Evolutionary conservation across 768 basidiomycete species (phyloP).

Genomic region (Rhodocollybia butyracea): DNA sequence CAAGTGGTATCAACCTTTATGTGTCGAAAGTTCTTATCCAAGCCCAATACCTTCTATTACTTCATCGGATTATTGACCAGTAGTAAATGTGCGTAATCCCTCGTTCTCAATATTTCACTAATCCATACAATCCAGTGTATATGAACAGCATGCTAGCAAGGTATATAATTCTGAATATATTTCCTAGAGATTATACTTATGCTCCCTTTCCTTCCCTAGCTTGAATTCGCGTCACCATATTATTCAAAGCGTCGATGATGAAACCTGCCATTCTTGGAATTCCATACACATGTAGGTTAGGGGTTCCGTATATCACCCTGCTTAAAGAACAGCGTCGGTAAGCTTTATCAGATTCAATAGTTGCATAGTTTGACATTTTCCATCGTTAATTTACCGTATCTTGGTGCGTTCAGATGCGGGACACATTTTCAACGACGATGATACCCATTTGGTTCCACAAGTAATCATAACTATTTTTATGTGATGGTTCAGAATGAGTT

Average conservation of each 20-base stretch:
- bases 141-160: conserved; percentile 13
- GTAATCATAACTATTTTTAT: no score
- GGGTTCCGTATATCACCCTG: no score
- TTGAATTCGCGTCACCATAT: conserved; percentile 1
- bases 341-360: no score
- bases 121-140: not conserved
- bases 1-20: not conserved
- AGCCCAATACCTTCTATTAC: conserved; percentile 19
- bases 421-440: no score
- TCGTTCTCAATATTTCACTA: not conserved
- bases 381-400: no score
- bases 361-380: no score
- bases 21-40: conserved; percentile 13
- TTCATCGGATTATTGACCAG: conserved; percentile 19
- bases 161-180: not conserved
- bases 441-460: no score
- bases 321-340: no score
- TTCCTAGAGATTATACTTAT: no score
- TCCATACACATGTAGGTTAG: no score
- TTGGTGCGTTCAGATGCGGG: no score
- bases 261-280: not conserved
- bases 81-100: conserved; percentile 14
- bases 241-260: not conserved
- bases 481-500: no score
- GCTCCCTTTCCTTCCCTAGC: not conserved